A percentile compares a stretch with the other conserved stretches of the same genome.
Evolutionary conservation across 2,329 filamentous ascomycete species (phyloP).

Genomic region (Pseudocercospora cruenta): DNA sequence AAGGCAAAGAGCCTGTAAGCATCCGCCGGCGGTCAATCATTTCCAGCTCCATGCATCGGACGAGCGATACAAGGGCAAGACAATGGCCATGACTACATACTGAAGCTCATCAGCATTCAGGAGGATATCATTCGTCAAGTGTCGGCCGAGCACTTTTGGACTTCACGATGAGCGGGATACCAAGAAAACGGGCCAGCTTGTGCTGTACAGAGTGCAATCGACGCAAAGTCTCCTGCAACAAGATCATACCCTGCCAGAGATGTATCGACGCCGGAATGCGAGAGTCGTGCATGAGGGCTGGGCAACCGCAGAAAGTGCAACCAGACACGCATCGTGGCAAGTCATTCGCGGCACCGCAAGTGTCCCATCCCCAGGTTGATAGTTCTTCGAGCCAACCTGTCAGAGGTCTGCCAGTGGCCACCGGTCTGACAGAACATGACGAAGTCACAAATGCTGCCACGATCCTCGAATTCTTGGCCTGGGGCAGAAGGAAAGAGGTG

Average conservation of each 20-base stretch:
- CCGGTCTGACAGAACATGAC: neutral
- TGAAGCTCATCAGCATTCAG: neutral
- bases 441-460: constrained; percentile 18
- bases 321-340: neutral
- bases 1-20: neutral
- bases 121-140: neutral
- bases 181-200: constrained; percentile 8
- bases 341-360: neutral
- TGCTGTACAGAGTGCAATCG: constrained; percentile 14
- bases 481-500: constrained; percentile 18
- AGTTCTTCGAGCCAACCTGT: neutral
- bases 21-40: neutral
- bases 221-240: constrained; percentile 13
- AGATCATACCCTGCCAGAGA: constrained; percentile 13
- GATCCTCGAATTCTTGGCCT: constrained; percentile 19
- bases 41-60: neutral
- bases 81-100: neutral
- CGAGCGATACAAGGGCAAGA: constrained; percentile 1
- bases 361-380: neutral
- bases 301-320: neutral
- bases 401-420: too few relatives aligned
- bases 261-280: constrained; percentile 10
- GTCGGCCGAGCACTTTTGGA: constrained; percentile 10
- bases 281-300: constrained; percentile 5
- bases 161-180: constrained; percentile 8